Evolutionary conservation across 305 asterid genomes (phyloP), one percentile per base, ranked within the genome.

Genomic region (Vinca major): DNA sequence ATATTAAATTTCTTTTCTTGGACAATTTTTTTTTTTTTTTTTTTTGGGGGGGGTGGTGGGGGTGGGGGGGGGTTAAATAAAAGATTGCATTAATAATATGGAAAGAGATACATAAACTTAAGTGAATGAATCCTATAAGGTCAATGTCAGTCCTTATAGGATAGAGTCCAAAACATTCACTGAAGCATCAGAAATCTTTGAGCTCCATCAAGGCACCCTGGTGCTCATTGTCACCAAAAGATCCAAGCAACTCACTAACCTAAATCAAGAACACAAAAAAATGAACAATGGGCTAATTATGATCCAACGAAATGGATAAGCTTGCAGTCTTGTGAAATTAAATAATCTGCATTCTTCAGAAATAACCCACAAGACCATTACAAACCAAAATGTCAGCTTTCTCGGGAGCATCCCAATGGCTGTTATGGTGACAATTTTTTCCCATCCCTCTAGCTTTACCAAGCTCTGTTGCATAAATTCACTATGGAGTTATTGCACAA

Each of bases 191-290:
- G 81, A 78, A 89, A 94, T 73, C 96, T 87, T 73, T 88, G 96
- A 73, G 99, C 99, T 71, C 99, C 99, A 77, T 94, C 97, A 65
- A 94, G 96, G 77, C 97, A 94, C 82, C 91, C 99, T 8, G 99
- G 99, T 49, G 91, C 86, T 94, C 99, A 79, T 94, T 94, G 82
- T 94, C 99, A 62, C 96, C 99, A 71, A 94, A 94, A 16, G 99
- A 94, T 54, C 99, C 99, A 75, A 94, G 93, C 83, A 94, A 83
- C 79, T 94, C 99, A 75, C 99, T 91, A 66, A 94, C 99, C 99
- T 91, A 79, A 74, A 45, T 52, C 40, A 60, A 54, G 39, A 62
- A 5, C 63, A 51, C n/a, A 39, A 20, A 67, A 56, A 48, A 40
- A 54, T 65, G 54, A 63, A 80, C 4, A 67, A 75, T 69, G 52